These are phyloP conservation scores for Blastobotrys terrestris DNA, from an alignment of 805 yeast species.

Conservation along the genomic window DNA sequence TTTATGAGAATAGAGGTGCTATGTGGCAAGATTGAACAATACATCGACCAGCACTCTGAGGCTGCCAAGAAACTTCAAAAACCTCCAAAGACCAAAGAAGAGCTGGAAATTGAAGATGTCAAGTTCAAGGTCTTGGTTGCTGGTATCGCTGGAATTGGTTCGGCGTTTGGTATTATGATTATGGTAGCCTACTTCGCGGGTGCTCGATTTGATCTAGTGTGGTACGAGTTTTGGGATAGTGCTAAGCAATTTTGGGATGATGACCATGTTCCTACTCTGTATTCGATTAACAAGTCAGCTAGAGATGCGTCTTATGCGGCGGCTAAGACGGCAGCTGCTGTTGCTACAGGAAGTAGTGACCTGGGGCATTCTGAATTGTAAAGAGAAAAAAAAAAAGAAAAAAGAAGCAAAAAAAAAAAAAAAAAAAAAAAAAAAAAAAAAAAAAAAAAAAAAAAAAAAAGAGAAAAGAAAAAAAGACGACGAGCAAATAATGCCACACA, in stretches of 20 bases:
- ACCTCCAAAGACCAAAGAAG: too few species aligned
- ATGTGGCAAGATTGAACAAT: constrained; percentile 86
- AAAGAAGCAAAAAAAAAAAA: too few species aligned
- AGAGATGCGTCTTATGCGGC: too few species aligned
- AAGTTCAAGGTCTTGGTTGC: constrained; percentile 17
- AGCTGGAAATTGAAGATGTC: constrained; percentile 13
- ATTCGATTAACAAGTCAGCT: too few species aligned
- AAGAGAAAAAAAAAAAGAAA: too few species aligned
- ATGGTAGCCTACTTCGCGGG: constrained; percentile 25
- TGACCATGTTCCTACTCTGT: constrained; percentile 2
- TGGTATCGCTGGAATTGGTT: constrained; percentile 16
- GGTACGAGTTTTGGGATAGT: constrained; percentile 6
- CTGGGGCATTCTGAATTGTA: too few species aligned
- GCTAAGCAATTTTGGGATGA: constrained; percentile 8
- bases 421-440: too few species aligned
- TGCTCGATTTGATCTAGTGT: constrained; percentile 25
- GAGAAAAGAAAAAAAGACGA: too few species aligned
- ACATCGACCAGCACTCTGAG: constrained; percentile 47
- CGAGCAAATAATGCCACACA: too few species aligned
- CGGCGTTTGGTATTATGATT: constrained; percentile 21
- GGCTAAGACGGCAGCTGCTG: too few species aligned
- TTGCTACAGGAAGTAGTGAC: too few species aligned
- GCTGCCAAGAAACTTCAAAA: constrained; percentile 8
- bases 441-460: too few species aligned
- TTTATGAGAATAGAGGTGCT: constrained; percentile 75